Evolutionary conservation across 495 filamentous ascomycete genomes (phyloP), one percentile per base, ranked within the genome.

Genomic region (Neurospora sp.): DNA sequence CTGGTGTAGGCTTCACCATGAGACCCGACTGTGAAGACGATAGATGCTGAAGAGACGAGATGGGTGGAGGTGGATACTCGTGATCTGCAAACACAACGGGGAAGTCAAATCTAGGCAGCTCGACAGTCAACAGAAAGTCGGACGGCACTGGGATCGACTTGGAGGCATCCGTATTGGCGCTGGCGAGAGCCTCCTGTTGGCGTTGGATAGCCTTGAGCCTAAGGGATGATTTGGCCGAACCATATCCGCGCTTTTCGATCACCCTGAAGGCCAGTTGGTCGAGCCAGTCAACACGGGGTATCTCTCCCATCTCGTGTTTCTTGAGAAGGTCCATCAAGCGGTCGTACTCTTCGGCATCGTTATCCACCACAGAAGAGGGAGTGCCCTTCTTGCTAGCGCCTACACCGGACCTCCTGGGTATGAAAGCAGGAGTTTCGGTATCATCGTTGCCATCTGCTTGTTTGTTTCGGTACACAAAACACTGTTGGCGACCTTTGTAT

Each of bases 241-340:
- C 87, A 8, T 88, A 77, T 70, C 91, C 90, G 72, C 90, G 87
- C 83, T 91, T 94, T 81, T 96, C 94, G 70, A 96, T 86, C 59
- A 90, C 90, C 46, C 94, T 91, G 78, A 97, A 98, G 8, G 97
- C 93, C 73, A 98, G 85, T 75, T 94, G 91, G 79, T 99, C 96
- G 70, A 99, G 88, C 96, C 96, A 98, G 79, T 96, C 94, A 62
- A 96, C 91, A 18, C 92, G 88, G 4, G 92, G 90, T 16, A 99
- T 94, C 77, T 98, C 95, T 31, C 93, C 93, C 90, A 98, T 96
- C 79, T 99, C 96, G 77, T 98, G 96, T 80, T 97, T 96, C 84
- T 99, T 99, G 77, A 99, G 92, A 69, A 98, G 78, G 71, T 89
- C 90, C 79, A 97, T 93, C 54, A 98, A 85, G 18, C 94, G 86